phyloP scores from a whole-genome alignment of 306 rosid genomes.

The Glycyrrhiza uralensis region DNA sequence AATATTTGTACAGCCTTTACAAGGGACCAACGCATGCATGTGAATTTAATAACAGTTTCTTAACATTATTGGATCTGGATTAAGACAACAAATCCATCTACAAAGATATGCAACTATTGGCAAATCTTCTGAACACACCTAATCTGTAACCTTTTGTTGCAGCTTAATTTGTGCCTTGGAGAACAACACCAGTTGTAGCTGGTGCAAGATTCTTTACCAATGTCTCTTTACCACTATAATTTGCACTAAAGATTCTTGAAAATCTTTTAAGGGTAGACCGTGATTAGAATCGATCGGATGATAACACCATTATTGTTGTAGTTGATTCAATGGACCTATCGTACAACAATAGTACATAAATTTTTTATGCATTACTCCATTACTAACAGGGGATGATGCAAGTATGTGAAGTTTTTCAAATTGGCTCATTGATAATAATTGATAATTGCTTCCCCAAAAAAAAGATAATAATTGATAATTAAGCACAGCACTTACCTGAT shows the following conservation, averaged over 20 bases:
- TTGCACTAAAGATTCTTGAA: not conserved
- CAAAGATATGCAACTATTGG: not conserved
- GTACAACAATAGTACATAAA: conserved; percentile 16
- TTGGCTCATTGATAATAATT: not conserved
- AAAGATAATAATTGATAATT: not conserved
- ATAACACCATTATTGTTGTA: not conserved
- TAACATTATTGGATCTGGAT: conserved; percentile 15
- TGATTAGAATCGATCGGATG: not conserved
- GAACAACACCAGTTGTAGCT: not conserved
- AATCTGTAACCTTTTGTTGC: not conserved
- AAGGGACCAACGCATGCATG: conserved; percentile 23
- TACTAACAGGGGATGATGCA: conserved; percentile 8
- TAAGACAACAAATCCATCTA: not conserved
- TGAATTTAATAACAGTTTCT: not conserved
- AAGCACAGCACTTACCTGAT: not conserved
- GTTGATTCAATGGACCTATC: conserved; percentile 3
- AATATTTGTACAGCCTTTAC: not conserved
- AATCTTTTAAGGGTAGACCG: not conserved
- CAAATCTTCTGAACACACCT: conserved; percentile 18
- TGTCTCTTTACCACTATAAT: no score
- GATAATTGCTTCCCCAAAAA: no score
- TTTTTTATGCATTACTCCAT: not conserved
- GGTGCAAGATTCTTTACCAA: not conserved
- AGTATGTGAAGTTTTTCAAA: not conserved
- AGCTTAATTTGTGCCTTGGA: not conserved